Evolutionary conservation across 441 rosid genomes (phyloP).

Genomic region (Mallotus japonicus): DNA sequence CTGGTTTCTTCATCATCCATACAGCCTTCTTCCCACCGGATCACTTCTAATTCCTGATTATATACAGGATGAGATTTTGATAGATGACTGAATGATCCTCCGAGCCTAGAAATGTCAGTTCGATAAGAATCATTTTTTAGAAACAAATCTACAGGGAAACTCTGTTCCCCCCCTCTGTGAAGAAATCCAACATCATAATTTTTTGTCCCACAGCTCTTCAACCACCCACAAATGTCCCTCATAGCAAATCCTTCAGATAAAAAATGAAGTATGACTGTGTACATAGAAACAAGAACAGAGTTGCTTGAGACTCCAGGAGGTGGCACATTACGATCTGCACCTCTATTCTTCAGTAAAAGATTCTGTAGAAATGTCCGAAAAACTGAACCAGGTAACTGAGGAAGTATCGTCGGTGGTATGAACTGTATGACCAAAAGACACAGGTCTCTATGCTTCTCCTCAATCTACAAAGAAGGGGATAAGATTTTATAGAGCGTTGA

Average conservation of each 20-base stretch:
- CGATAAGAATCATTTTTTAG: conserved; percentile 82
- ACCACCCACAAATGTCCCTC: conserved; percentile 56
- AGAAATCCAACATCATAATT: conserved; percentile 68
- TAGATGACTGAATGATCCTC: conserved; percentile 85
- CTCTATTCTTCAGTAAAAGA: conserved; percentile 82
- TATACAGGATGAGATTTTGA: conserved; percentile 65
- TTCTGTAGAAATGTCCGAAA: conserved; percentile 87
- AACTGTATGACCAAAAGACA: conserved; percentile 93
- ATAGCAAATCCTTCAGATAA: conserved; percentile 83
- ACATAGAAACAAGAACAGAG: conserved; percentile 87
- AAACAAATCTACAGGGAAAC: conserved; percentile 80
- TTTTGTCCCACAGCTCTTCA: conserved; percentile 47
- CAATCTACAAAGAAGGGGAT: conserved; percentile 55
- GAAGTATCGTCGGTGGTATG: conserved; percentile 67
- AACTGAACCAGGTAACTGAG: conserved; percentile 90
- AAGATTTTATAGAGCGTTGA: background rate
- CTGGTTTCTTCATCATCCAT: conserved; percentile 81
- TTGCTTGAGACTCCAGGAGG: conserved; percentile 86
- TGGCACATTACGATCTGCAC: conserved; percentile 76
- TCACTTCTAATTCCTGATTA: conserved; percentile 68
- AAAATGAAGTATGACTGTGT: conserved; percentile 85
- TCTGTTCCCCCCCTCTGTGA: conserved; percentile 92
- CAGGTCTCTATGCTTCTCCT: conserved; percentile 91
- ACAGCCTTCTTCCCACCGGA: conserved; percentile 97
- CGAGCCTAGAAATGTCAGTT: conserved; percentile 90